Base-by-base conservation (phyloP, 2,329 filamentous ascomycete species). In the Penicillium sp. region DNA sequence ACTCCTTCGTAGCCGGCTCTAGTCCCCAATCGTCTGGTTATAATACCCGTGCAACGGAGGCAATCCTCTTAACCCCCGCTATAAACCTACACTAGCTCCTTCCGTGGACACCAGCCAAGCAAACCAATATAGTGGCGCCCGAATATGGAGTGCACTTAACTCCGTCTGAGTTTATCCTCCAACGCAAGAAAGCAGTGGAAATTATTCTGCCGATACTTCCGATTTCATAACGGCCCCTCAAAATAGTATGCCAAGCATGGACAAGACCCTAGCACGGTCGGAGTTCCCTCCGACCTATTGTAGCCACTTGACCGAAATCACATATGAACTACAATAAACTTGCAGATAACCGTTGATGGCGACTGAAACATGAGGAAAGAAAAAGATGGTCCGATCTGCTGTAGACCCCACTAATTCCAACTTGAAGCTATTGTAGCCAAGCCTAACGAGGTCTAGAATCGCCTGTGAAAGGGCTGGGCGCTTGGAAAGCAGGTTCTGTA, bases 381-480 rank as follows among this genome's bases (percentile, higher is more conserved):
- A 19, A 38, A 35, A 54, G 17, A 33, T 44, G 46, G 44, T 14
- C 37, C 33, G 33, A 51, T 51, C 35, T 40, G 12, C 53, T 30
- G 46, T 26, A 33, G 22, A 51, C 53, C 28, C 53, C 46, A 51
- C 47, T 43, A 37, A 30, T 51, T 50, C 25, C 46, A 53, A 35
- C 10, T 47, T 37, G n/a, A 38, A 37, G 28, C 40, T 37, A 50
- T 51, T 55, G 26, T 40, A 55, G 53, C 52, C 52, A 55, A 26
- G 42, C 46, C 38, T 28, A 11, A 11, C 22, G 22, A 50, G 45
- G 53, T 55, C 53, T 55, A 55, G 53, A 55, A 55, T 55, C 33
- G 31, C 47, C 11, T n/a, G 1, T 10, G 22, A 31, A 42, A 50
- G 46, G 52, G 46, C 52, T 55, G 46, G 52, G 25, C 47, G 37